A percentile compares a stretch with the other conserved stretches of the same genome.
Evolutionary conservation across 73 alveolate species (phyloP).

Genomic region (Symbiodinium pilosum): DNA sequence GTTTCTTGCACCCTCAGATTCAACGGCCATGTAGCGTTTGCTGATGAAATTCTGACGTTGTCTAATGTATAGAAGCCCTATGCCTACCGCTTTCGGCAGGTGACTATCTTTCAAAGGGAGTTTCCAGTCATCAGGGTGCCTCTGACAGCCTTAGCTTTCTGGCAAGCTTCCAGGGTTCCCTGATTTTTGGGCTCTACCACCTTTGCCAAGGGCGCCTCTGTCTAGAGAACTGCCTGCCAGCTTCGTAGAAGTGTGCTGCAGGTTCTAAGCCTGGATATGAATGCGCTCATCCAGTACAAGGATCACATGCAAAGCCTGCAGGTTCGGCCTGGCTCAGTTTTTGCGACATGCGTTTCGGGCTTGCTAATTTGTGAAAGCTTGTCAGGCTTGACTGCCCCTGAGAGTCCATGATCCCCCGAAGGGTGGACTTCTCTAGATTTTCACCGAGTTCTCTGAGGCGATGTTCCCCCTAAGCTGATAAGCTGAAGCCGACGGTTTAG

Average conservation of each 20-base stretch:
- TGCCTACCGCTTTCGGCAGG: background rate
- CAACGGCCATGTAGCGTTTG: background rate
- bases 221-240: background rate
- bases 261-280: constrained; percentile 81
- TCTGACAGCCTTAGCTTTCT: too few species aligned
- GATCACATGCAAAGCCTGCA: constrained; percentile 93
- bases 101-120: background rate
- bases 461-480: too few species aligned
- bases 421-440: too few species aligned
- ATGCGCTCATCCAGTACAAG: constrained; percentile 92
- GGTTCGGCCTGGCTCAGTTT: background rate
- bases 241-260: background rate
- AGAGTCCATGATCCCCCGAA: too few species aligned
- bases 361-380: background rate
- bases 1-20: too few species aligned
- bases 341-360: background rate
- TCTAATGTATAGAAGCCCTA: background rate
- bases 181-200: background rate
- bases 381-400: too few species aligned
- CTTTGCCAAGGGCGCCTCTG: too few species aligned
- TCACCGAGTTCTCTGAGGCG: too few species aligned
- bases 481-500: too few species aligned
- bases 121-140: background rate
- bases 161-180: too few species aligned
- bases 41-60: background rate